Evolutionary conservation across 2,329 filamentous ascomycete species (phyloP), one percentile per base, ranked within the genome.

Genomic region (Macrophomina pseudophaseolina): DNA sequence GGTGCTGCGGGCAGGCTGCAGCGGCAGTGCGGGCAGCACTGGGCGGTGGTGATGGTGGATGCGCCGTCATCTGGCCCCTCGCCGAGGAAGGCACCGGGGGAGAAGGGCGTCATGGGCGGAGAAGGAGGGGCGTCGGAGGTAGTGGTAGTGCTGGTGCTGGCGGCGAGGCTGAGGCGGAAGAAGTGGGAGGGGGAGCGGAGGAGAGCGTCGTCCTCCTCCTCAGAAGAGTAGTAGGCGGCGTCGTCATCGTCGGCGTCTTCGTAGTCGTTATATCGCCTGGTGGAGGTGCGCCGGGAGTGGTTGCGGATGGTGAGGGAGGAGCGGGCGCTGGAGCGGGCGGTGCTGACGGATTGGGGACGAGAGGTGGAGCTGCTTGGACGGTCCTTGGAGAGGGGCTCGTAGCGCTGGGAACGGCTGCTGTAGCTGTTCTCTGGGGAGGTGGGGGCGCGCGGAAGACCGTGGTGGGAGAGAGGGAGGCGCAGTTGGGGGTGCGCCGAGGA

Each of bases 91-190:
- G 65, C 65, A 14, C 54, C 40, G 8, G 65, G 65, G 14, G 65
- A 66, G 33, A 66, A 66, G 35, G 65, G 65, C 54, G 65, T 66
- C 35, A 66, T 54, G 28, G 65, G 65, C 11, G 65, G 65, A 5
- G 56, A 53, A 12, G 63, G 63, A 12, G 63, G 63, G 9, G 63
- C 51, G 62, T 78, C 74, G 53, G 78, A 79, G 56, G 73, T 72
- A 46, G 23, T 23, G 23, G 23, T 23, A 23, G 2, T 23, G 23
- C 23, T 23, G 23, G 23, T 23, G 23, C 14, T 79, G 73, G 70
- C 71, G 70, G 54, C 70, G 71, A 64, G 23, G 56, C 40, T 48
- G 42, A 60, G 56, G 42, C 56, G 56, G 56, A 60, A 60, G 56
- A 60, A 44, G 51, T 54, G 63, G 16, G 62, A 33, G n/a, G n/a